Conservation (phyloP, 805 yeast genomes). For the Lipomyces yamadae region DNA sequence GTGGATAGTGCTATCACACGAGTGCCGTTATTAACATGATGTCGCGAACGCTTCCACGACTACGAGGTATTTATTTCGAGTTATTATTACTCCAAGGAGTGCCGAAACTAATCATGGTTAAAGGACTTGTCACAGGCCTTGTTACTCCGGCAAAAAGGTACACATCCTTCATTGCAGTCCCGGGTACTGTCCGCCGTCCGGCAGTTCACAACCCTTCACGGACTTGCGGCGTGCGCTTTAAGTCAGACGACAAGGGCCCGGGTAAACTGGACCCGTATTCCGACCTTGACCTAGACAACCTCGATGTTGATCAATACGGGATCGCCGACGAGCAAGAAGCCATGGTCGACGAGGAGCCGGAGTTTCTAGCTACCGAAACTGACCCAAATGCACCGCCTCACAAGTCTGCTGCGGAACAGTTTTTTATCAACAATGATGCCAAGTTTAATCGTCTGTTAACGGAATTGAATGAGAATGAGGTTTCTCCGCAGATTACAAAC, state of each 20-base stretch:
- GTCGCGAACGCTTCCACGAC: conserved; percentile 15
- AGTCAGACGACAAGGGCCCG: neutral
- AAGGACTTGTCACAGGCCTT: neutral
- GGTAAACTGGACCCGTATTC: neutral
- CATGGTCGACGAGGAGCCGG: conserved; percentile 33
- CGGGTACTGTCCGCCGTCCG: neutral
- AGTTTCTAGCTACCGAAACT: conserved; percentile 24
- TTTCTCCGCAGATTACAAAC: neutral
- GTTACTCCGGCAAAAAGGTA: neutral
- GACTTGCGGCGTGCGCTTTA: neutral
- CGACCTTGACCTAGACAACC: neutral
- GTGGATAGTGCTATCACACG: neutral
- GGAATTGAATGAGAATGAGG: neutral
- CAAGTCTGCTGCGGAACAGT: conserved; percentile 12
- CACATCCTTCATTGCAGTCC: neutral
- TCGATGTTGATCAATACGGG: conserved; percentile 3
- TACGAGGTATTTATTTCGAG: conserved; percentile 10
- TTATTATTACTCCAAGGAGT: neutral
- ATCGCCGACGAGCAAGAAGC: conserved; percentile 26
- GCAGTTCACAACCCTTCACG: neutral
- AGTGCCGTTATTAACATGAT: conserved; percentile 11
- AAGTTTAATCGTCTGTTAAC: neutral
- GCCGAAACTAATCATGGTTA: neutral
- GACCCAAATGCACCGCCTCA: conserved; percentile 6
- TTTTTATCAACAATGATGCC: conserved; percentile 7